phyloP scores from a whole-genome alignment of 768 basidiomycete species.

The Boletus sp. region DNA sequence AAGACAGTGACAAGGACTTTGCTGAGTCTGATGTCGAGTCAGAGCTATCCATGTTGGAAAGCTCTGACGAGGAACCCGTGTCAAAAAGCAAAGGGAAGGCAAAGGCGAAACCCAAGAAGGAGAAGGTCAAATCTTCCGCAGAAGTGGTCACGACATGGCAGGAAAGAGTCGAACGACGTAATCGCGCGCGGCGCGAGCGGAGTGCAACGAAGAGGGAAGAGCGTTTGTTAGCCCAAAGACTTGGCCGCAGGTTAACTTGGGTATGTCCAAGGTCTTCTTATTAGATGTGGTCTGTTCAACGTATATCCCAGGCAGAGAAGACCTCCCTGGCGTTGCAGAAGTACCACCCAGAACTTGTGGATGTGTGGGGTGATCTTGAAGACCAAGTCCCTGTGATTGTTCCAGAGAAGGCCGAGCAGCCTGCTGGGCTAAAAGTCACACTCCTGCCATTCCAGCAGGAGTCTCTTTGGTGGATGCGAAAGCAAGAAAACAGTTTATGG shows the following conservation, averaged over 20 bases:
- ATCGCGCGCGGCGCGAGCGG: constrained; percentile 22
- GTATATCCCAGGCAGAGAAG: constrained; percentile 62
- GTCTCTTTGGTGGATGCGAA: constrained; percentile 92
- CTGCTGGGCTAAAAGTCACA: constrained; percentile 76
- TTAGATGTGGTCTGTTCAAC: constrained; percentile 6
- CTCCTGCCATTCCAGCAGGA: constrained; percentile 95
- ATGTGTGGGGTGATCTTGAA: constrained; percentile 88
- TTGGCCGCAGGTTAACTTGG: constrained; percentile 75
- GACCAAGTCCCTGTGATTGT: constrained; percentile 54
- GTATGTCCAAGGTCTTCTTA: constrained; percentile 38
- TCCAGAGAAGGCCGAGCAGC: constrained; percentile 75
- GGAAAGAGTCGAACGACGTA: constrained; percentile 9
- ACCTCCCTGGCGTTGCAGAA: constrained; percentile 57
- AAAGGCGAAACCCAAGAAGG: constrained; percentile 26
- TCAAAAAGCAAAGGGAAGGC: constrained; percentile 36
- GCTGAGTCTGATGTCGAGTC: constrained; percentile 5
- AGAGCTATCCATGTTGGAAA: constrained; percentile 11
- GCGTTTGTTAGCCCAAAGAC: constrained; percentile 45
- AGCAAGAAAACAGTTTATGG: constrained; percentile 88
- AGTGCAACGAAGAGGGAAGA: constrained; percentile 46
- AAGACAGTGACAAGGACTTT: constrained; percentile 7
- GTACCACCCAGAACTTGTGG: constrained; percentile 76
- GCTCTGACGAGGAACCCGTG: constrained; percentile 11
- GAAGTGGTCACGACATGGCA: constrained; percentile 4
- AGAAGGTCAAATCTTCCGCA: constrained; percentile 2